These are phyloP conservation scores for Spathaspora sp. DNA, from an alignment of 805 yeast genomes.

Conservation along the genomic window DNA sequence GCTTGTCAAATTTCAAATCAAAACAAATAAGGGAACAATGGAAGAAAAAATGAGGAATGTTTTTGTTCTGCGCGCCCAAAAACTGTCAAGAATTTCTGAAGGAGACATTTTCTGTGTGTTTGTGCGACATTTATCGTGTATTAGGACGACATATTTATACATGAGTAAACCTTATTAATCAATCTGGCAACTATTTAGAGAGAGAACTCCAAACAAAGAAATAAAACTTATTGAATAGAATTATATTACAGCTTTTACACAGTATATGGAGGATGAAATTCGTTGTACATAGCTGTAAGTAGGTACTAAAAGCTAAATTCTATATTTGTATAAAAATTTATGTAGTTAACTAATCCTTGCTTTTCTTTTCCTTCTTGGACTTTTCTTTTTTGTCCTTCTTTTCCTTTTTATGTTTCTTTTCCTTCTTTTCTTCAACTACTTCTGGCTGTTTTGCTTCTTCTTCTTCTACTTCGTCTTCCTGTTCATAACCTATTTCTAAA, in stretches of 20 bases:
- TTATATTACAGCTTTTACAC: no score
- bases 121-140: no score
- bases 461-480: slow-evolving; percentile 10
- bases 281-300: not conserved
- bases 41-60: not conserved
- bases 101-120: no score
- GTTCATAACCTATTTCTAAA: slow-evolving; percentile 8
- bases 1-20: not conserved
- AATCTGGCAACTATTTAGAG: no score
- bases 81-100: no score
- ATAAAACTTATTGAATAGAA: no score
- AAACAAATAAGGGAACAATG: not conserved
- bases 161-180: no score
- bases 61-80: no score
- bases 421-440: slow-evolving; percentile 13
- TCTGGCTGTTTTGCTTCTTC: slow-evolving; percentile 12
- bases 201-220: no score
- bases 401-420: slow-evolving; percentile 12
- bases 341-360: not conserved
- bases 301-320: not conserved
- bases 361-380: not conserved
- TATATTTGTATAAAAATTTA: not conserved
- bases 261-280: not conserved
- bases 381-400: slow-evolving; percentile 15
- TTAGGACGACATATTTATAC: no score